Conservation (phyloP, 2,329 filamentous ascomycete species). For the Colletotrichum lupini region DNA sequence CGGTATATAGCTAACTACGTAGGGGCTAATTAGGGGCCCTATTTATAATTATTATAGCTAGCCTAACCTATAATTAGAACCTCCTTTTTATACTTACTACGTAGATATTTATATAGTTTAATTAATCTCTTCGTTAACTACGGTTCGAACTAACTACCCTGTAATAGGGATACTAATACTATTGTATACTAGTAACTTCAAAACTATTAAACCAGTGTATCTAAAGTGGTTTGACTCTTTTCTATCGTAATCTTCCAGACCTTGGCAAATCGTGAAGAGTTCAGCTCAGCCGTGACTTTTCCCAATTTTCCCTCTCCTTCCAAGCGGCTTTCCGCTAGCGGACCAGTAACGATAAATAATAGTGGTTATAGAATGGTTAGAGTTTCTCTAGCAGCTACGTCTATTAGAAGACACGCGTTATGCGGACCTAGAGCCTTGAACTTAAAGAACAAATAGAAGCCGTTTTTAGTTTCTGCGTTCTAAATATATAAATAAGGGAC, state of each 20-base stretch:
- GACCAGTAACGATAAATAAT: neutral
- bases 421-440: neutral
- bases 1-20: no score
- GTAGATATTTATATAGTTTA: no score
- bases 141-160: no score
- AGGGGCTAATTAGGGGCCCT: no score
- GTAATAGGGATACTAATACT: no score
- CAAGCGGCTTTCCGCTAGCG: neutral
- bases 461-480: neutral
- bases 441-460: neutral
- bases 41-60: no score
- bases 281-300: neutral
- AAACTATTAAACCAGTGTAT: neutral
- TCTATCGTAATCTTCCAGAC: neutral
- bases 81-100: no score
- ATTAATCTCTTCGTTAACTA: no score
- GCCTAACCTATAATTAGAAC: no score
- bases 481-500: neutral
- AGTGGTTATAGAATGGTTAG: neutral
- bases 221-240: neutral
- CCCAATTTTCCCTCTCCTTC: neutral
- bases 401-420: neutral
- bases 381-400: neutral
- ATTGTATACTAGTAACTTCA: no score
- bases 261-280: neutral